These are phyloP conservation scores for Ceratocystis ficicola DNA, from an alignment of 2,329 filamentous ascomycete species.

Conservation along the genomic window DNA sequence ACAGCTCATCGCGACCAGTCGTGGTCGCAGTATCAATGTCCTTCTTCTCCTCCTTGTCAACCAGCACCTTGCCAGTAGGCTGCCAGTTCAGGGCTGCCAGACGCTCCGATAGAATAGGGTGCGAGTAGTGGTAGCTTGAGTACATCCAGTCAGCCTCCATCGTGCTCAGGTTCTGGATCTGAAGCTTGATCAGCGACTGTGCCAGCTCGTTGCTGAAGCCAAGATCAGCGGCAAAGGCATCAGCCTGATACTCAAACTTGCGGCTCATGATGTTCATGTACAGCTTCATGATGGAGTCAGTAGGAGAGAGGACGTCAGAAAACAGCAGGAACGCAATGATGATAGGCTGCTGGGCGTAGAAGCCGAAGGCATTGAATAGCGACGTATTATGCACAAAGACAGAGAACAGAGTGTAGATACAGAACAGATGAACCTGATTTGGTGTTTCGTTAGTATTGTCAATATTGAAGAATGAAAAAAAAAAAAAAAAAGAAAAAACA, in stretches of 20 bases:
- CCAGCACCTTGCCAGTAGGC: conserved; percentile 40
- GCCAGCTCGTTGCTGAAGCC: conserved; percentile 78
- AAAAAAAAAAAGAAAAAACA: conserved; percentile 75
- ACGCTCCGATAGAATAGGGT: conserved; percentile 89
- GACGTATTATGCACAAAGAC: conserved; percentile 94
- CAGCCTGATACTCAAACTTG: conserved; percentile 91
- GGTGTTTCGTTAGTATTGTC: conserved; percentile 26
- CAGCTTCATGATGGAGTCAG: conserved; percentile 89
- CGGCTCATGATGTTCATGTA: conserved; percentile 92
- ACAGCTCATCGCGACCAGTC: conserved; percentile 63
- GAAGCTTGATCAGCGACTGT: conserved; percentile 83
- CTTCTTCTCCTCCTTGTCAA: conserved; percentile 27
- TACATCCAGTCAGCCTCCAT: conserved; percentile 99
- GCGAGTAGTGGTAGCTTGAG: conserved; percentile 95
- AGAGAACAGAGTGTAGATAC: conserved; percentile 91
- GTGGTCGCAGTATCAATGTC: conserved; percentile 47
- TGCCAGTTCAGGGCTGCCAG: conserved; percentile 84
- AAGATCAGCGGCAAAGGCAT: conserved; percentile 73
- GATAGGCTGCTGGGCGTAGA: conserved; percentile 69
- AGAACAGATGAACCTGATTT: conserved; percentile 75
- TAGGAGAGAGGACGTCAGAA: conserved; percentile 87
- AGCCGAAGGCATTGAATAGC: conserved; percentile 84
- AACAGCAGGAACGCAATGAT: conserved; percentile 97
- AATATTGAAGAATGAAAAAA: conserved; percentile 33
- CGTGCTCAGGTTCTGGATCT: conserved; percentile 93